These are phyloP conservation scores for Pleochaeta shiraiana DNA, from an alignment of 2,329 filamentous ascomycete genomes.

Conservation along the genomic window DNA sequence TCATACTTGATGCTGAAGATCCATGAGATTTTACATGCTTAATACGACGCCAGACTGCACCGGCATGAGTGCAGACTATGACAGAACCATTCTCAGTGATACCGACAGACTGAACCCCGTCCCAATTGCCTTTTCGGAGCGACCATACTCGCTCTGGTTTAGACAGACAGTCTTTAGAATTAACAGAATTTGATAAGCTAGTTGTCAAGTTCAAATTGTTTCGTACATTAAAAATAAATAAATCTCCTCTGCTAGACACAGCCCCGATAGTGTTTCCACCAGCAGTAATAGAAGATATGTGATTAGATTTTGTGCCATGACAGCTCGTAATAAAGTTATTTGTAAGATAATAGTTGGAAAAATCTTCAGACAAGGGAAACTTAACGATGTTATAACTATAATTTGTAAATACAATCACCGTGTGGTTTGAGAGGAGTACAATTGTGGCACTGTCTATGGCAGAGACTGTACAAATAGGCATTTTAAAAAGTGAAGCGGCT, in stretches of 20 bases:
- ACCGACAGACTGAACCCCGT: slow-evolving; percentile 66
- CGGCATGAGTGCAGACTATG: slow-evolving; percentile 79
- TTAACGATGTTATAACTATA: slow-evolving; percentile 86
- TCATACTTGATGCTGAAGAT: slow-evolving; percentile 21
- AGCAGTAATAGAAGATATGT: slow-evolving; percentile 55
- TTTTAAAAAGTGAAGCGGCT: slow-evolving; percentile 58
- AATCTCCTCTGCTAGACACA: slow-evolving; percentile 60
- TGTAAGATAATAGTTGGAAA: slow-evolving; percentile 46
- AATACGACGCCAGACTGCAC: slow-evolving; percentile 79
- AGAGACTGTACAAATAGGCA: slow-evolving; percentile 53
- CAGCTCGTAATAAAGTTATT: slow-evolving; percentile 41
- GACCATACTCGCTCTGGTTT: slow-evolving; percentile 71
- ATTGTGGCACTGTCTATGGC: slow-evolving; percentile 83
- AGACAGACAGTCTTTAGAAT: slow-evolving; percentile 67
- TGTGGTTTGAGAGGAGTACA: slow-evolving; percentile 64
- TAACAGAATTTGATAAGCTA: slow-evolving; percentile 82
- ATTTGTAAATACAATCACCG: slow-evolving; percentile 86
- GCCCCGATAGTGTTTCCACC: slow-evolving; percentile 87
- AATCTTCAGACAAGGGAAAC: slow-evolving; percentile 52
- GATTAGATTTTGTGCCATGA: slow-evolving; percentile 40
- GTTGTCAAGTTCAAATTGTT: slow-evolving; percentile 38
- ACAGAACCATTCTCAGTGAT: slow-evolving; percentile 88
- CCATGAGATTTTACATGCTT: slow-evolving; percentile 66
- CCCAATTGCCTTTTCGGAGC: slow-evolving; percentile 41
- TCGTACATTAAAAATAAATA: slow-evolving; percentile 67